Conservation (phyloP, 345 rosid genomes). For the Rhodamnia rubescens region DNA sequence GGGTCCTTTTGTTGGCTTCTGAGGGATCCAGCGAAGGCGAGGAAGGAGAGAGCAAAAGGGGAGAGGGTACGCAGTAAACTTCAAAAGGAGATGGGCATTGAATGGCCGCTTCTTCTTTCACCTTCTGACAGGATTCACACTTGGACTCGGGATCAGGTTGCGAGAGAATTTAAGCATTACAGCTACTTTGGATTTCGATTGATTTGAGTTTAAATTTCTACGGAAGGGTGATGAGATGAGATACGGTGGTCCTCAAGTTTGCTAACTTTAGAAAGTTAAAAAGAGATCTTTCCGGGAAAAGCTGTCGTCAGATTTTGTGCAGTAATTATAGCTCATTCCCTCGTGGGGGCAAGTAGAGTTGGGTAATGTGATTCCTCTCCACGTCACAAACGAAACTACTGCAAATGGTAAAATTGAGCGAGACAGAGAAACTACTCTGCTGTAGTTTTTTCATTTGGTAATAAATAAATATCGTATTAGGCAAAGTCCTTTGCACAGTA, state of each 20-base stretch:
- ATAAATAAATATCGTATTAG: not conserved
- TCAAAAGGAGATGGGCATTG: not conserved
- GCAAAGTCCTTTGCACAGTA: too few relatives aligned
- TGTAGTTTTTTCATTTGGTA: not conserved
- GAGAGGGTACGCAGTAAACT: not conserved
- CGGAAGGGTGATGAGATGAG: not conserved
- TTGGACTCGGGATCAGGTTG: not conserved
- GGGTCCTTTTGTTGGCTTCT: not conserved
- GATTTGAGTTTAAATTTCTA: not conserved
- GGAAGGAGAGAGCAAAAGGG: not conserved
- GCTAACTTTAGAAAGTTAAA: not conserved
- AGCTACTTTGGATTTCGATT: not conserved
- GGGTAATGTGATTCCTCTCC: not conserved
- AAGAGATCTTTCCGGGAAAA: not conserved
- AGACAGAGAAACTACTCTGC: not conserved
- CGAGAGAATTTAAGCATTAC: not conserved
- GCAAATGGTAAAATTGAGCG: not conserved
- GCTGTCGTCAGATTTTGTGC: not conserved
- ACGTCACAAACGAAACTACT: not conserved
- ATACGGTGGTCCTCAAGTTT: not conserved
- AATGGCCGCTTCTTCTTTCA: not conserved
- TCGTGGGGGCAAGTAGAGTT: not conserved
- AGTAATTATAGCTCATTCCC: not conserved
- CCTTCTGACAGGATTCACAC: not conserved
- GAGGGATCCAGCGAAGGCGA: not conserved